Conservation (phyloP, 2,329 filamentous ascomycete genomes). For the Colletotrichum sp. region DNA sequence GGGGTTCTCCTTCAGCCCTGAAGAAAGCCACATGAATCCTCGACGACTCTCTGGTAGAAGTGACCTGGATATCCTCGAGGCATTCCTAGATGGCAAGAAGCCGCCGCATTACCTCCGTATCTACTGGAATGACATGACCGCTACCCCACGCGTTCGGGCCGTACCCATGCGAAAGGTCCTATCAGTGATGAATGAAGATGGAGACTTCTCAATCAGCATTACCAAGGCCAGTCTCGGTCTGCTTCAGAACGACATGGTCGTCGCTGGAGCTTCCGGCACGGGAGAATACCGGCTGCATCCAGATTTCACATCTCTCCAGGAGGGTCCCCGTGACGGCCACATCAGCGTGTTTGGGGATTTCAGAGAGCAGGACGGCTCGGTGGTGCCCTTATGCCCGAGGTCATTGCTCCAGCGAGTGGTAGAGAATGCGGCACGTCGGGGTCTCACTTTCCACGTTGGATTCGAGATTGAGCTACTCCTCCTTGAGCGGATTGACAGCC, state of each 20-base stretch:
- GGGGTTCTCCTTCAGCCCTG: constrained; percentile 44
- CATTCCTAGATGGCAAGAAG: constrained; percentile 53
- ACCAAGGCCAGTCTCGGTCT: constrained; percentile 69
- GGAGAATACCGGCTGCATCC: constrained; percentile 73
- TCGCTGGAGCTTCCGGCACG: constrained; percentile 57
- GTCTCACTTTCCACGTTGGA: constrained; percentile 69
- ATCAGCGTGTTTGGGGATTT: constrained; percentile 74
- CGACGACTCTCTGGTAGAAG: constrained; percentile 25
- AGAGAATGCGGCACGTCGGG: constrained; percentile 53
- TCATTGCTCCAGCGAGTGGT: constrained; percentile 63
- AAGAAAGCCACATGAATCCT: constrained; percentile 19
- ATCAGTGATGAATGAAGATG: constrained; percentile 47
- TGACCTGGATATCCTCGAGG: constrained; percentile 38
- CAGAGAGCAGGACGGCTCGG: constrained; percentile 57
- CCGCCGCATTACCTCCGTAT: constrained; percentile 71
- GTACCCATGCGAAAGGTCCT: constrained; percentile 67
- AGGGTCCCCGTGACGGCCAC: constrained; percentile 64
- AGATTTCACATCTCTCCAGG: constrained; percentile 66
- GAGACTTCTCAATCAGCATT: constrained; percentile 60
- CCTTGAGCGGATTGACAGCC: constrained; percentile 51
- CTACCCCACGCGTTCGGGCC: constrained; percentile 68
- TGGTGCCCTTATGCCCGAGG: constrained; percentile 67
- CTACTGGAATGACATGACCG: constrained; percentile 82
- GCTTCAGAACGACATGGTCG: constrained; percentile 68
- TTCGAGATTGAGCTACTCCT: constrained; percentile 87